These are phyloP conservation scores for Phlegmacium glaucopus DNA, from an alignment of 768 basidiomycete species.

Conservation along the genomic window DNA sequence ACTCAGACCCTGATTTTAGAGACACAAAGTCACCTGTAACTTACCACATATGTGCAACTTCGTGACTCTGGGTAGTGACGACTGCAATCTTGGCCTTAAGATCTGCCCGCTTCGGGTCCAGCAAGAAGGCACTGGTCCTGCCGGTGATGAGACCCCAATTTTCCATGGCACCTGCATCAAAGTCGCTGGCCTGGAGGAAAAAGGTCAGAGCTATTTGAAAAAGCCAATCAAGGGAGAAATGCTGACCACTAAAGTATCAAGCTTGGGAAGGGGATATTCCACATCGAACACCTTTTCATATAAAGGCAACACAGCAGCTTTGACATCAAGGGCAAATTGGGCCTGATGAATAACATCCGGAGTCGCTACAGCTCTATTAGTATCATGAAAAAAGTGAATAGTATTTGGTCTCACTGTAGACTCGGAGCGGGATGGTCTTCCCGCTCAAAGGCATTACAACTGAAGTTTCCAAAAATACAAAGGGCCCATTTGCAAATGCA, in stretches of 20 bases:
- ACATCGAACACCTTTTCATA: slow-evolving; percentile 93
- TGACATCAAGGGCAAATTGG: slow-evolving; percentile 86
- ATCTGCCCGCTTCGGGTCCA: slow-evolving; percentile 74
- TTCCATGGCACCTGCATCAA: slow-evolving; percentile 92
- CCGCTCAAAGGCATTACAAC: slow-evolving; percentile 80
- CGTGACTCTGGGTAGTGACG: slow-evolving; percentile 77
- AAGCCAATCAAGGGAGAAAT: slow-evolving; percentile 1
- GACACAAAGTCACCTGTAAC: slow-evolving; percentile 10
- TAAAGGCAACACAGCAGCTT: slow-evolving; percentile 74
- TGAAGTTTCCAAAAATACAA: slow-evolving; percentile 67
- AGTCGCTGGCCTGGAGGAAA: slow-evolving; percentile 67
- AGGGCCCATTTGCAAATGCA: slow-evolving; percentile 81
- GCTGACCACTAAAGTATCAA: slow-evolving; percentile 85
- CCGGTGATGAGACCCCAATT: slow-evolving; percentile 95
- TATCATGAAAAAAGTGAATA: not conserved
- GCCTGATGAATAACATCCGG: slow-evolving; percentile 80
- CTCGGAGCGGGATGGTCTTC: slow-evolving; percentile 75
- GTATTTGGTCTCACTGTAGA: slow-evolving; percentile 59
- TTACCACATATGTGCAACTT: slow-evolving; percentile 82
- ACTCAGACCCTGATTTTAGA: not conserved
- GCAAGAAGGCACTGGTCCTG: slow-evolving; percentile 73
- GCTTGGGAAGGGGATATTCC: slow-evolving; percentile 89
- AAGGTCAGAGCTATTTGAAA: not conserved
- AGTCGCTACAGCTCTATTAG: slow-evolving; percentile 50
- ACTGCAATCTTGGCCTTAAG: slow-evolving; percentile 76